These are phyloP conservation scores for Leccinum longicurvipes DNA, from an alignment of 768 basidiomycete genomes.

Conservation along the genomic window DNA sequence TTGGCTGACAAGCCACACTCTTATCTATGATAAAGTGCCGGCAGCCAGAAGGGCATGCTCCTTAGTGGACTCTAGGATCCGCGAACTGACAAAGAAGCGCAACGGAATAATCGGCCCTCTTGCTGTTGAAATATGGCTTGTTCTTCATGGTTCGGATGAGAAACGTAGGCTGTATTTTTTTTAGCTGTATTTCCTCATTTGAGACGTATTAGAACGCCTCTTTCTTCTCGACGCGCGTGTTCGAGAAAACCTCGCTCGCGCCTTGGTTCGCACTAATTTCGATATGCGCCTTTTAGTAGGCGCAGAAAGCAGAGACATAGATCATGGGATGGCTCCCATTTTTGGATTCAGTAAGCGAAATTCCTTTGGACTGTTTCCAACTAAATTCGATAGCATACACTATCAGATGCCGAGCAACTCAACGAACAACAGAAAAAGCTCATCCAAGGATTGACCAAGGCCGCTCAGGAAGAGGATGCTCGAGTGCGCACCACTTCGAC, in stretches of 20 bases:
- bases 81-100: slow-evolving; percentile 4
- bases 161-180: not conserved
- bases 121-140: slow-evolving; percentile 19
- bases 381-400: not conserved
- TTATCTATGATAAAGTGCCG: not conserved
- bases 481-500: slow-evolving; percentile 21
- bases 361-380: not conserved
- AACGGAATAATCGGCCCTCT: slow-evolving; percentile 15
- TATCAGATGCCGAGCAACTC: slow-evolving; percentile 8
- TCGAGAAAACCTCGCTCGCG: slow-evolving; percentile 17
- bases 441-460: slow-evolving; percentile 10
- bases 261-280: slow-evolving; percentile 7
- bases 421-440: slow-evolving; percentile 2
- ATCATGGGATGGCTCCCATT: slow-evolving; percentile 3
- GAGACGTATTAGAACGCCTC: slow-evolving; percentile 4
- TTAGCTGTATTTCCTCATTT: not conserved
- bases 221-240: slow-evolving; percentile 2
- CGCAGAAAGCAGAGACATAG: not conserved
- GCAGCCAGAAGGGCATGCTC: not conserved
- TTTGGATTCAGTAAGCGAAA: slow-evolving; percentile 17
- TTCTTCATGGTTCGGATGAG: slow-evolving; percentile 4
- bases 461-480: not conserved
- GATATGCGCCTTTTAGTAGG: not conserved
- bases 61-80: slow-evolving; percentile 4
- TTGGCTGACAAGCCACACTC: not conserved